Conservation (phyloP, 2,329 filamentous ascomycete species). For the Pseudocercospora fuligena region DNA sequence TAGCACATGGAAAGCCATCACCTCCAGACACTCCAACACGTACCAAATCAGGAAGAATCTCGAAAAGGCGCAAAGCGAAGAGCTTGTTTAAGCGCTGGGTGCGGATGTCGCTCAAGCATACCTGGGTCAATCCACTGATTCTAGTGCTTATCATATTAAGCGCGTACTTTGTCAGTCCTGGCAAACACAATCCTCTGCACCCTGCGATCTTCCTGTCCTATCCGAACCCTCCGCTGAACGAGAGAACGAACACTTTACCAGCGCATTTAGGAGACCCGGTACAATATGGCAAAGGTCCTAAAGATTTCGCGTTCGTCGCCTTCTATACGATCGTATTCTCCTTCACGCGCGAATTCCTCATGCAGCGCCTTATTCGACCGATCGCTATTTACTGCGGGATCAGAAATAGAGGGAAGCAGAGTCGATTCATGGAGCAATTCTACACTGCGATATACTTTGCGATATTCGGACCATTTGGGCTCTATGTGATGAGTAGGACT, state of each 20-base stretch:
- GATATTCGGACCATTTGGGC: slow-evolving; percentile 77
- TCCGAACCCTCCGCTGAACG: slow-evolving; percentile 55
- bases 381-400: slow-evolving; percentile 73
- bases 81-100: slow-evolving; percentile 52
- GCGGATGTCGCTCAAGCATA: slow-evolving; percentile 57
- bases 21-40: slow-evolving; percentile 22
- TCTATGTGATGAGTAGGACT: slow-evolving; percentile 91
- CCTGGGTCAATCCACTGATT: slow-evolving; percentile 71
- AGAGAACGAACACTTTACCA: slow-evolving; percentile 49
- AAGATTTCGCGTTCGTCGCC: slow-evolving; percentile 82
- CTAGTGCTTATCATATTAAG: slow-evolving; percentile 67
- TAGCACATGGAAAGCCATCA: slow-evolving; percentile 15
- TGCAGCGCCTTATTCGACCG: slow-evolving; percentile 85
- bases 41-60: slow-evolving; percentile 40
- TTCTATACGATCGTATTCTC: slow-evolving; percentile 91
- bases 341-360: slow-evolving; percentile 93
- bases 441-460: slow-evolving; percentile 93
- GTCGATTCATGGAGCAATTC: slow-evolving; percentile 93
- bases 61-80: slow-evolving; percentile 53
- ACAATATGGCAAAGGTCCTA: slow-evolving; percentile 87
- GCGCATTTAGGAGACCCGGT: slow-evolving; percentile 45
- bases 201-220: slow-evolving; percentile 91
- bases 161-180: slow-evolving; percentile 76
- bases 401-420: slow-evolving; percentile 74
- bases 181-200: slow-evolving; percentile 76